Evolutionary conservation across 2,329 filamentous ascomycete species (phyloP).

Genomic region (Penicillium sp.): DNA sequence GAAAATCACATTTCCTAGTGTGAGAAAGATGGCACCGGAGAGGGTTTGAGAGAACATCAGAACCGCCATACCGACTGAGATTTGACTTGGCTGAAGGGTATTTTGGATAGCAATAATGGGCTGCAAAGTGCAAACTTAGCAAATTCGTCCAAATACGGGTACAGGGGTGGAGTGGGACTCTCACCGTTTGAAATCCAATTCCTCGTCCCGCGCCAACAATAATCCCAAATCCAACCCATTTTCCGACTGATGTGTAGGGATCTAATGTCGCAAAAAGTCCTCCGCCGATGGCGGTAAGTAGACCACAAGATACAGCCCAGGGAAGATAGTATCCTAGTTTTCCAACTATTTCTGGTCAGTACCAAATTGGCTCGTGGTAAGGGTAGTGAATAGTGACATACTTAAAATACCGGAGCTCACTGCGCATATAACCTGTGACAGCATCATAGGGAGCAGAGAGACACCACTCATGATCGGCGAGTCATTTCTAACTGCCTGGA

Average conservation of each 20-base stretch:
- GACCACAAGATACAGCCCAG: slow-evolving; percentile 19
- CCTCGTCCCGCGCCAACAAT: slow-evolving; percentile 48
- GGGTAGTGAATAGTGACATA: slow-evolving; percentile 12
- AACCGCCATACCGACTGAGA: slow-evolving; percentile 44
- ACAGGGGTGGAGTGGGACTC: neutral
- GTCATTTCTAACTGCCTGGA: slow-evolving; percentile 43
- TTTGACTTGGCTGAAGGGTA: slow-evolving; percentile 31
- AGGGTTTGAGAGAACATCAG: slow-evolving; percentile 44
- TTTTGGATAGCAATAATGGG: slow-evolving; percentile 45
- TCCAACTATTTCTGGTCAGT: slow-evolving; percentile 17
- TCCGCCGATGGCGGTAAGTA: slow-evolving; percentile 30
- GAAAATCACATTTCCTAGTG: slow-evolving; percentile 53
- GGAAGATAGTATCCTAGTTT: slow-evolving; percentile 38
- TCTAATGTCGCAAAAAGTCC: slow-evolving; percentile 47
- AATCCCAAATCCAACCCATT: slow-evolving; percentile 53
- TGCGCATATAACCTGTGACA: slow-evolving; percentile 35
- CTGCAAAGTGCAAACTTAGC: slow-evolving; percentile 20
- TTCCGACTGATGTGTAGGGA: slow-evolving; percentile 33
- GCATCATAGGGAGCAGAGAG: slow-evolving; percentile 25
- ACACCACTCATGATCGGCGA: slow-evolving; percentile 28
- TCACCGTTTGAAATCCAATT: slow-evolving; percentile 24
- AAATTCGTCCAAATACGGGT: neutral
- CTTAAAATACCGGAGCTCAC: slow-evolving; percentile 34
- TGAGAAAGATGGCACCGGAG: slow-evolving; percentile 52
- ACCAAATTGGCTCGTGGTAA: neutral